Base-by-base conservation (phyloP, 75 land plant species). In the Ceratopteris richardii region DNA sequence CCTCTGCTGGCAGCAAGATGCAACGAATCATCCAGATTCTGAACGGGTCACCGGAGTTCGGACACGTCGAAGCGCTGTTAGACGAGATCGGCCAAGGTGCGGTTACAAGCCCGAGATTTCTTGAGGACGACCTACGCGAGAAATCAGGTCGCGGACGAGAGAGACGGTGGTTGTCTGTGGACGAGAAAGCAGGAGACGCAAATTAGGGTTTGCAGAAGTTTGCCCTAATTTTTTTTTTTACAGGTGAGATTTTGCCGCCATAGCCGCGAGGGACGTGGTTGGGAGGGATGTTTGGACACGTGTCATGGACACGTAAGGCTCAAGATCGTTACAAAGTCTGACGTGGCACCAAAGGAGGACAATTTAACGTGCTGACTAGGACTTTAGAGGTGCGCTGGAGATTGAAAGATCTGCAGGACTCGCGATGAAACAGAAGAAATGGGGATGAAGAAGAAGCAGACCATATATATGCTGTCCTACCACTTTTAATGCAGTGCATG, bases 241-340 rank as follows among this genome's bases (percentile, higher is more conserved):
- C 22, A 46, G 50, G 50, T n/a, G 22, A 46, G 22, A 6, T n/a
- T 46, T 46, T 46, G 50, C 50, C 50, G 50, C 50, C 50, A 46
- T 46, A 46, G 50, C 50, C 50, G 14, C 14, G 50, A 14, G 13
- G 37, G 37, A 33, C 37, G 37, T 33, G 9, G 37, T 33, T 33
- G 37, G 37, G 37, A 33, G 9, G 9, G 37, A 9, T 33, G 37
- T 33, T 9, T 4, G 37, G 7, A 33, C 7, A 33, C 37, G 37
- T 33, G 37, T 3, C 37, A 9, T 33, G 37, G n/a, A 3, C 37
- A 33, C 37, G 37, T 33, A 33, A 9, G 37, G 7, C 37, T 9
- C 37, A 33, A 33, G 37, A 33, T 33, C 37, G 37, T 33, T 33
- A 33, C 9, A 9, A 3, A 3, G 9, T 33, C 37, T 9, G 3